Evolutionary conservation across 1,284 basidiomycete species (phyloP), one percentile per base, ranked within the genome.

Genomic region (Boletus hoseneyae): DNA sequence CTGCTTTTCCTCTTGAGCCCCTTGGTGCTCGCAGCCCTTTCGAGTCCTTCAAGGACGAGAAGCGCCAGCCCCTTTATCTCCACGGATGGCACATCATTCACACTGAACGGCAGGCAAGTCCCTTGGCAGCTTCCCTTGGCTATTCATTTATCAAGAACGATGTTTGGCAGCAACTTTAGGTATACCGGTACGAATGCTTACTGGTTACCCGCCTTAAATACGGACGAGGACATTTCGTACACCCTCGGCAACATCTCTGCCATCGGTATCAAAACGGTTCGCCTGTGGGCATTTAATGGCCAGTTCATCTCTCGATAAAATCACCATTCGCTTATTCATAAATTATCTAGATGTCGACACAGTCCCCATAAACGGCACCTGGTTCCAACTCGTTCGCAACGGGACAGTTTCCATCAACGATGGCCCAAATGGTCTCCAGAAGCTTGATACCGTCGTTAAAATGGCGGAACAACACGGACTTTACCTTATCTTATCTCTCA

Each of bases 281-380:
- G 85, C 33, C 74, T 80, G 6, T 87, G 85, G 84, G 84, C 78
- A 32, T 78, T 83, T 63, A 80, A 82, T 63, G 78, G 79, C 74
- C 27, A 48, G 67, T 65, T 34, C 42, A 16, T 42, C 12, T 44
- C n/a, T 51, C 53, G 2, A 47, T 56, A 46, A 9, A 55, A 43
- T 58, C 21, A 30, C 2, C 11, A 12, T 2, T 32, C 7, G 38
- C 37, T 47, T 45, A 25, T 49, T 55, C 42, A 53, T 37, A 33
- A 11, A 21, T 30, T 29, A 15, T 30, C 45, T 27, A 80, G 77
- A 79, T 56, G 84, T 86, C 56, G 70, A 65, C 50, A 73, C 70
- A 56, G 73, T 76, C 65, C 83, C 71, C 46, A 69, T 68, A 66
- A 81, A 73, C 58, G 76, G 70, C 39, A 83, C 70, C 51, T 87